Evolutionary conservation across 768 basidiomycete genomes (phyloP), one percentile per base, ranked within the genome.

Genomic region (Pisolithus sp.): DNA sequence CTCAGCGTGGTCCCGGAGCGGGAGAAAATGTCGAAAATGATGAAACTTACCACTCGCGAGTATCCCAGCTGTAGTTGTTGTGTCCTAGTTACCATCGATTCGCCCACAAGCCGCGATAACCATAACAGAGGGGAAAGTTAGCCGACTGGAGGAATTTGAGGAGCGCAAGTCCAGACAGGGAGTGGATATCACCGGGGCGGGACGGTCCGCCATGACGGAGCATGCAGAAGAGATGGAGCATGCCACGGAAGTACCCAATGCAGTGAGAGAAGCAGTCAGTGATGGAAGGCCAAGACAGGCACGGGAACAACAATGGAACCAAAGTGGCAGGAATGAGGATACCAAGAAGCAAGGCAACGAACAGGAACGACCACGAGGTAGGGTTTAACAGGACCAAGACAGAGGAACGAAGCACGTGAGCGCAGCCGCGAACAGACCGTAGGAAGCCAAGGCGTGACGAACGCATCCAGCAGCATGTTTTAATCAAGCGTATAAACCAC

Each of bases 31-130:
- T 7, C 40, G 39, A 50, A 7, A 31, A 24, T 9, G 34, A 34
- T 13, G 47, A 42, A 24, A 70, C 83, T 55, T 48, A 86, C 85
- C 85, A 56, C 84, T 86, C 5, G 84, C 83, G 40, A 89, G 83
- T 51, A 89, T 89, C 28, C 86, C 86, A 8, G 80, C 77, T 15
- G 86, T 88, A 7, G 86, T 86, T 6, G 77, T 75, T 3, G 81
- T 81, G 57, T 89, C 86, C 81, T 83, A 53, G 21, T 45, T 21
- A 10, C 41, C 17, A 18, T 39, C 15, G 2, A 15, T 39, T 39
- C 38, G 38, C 13, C 20, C 20, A 20, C 10, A 12, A 26, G 10
- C 43, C 24, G 5, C 21, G 24, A 30, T 26, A 30, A 30, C 24
- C 43, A n/a, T 3, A 26, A 20, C 0, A 28, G 28, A 26, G 43